A percentile compares a stretch with the other conserved stretches of the same genome.
Conservation (phyloP, 257 asterid species). For the Gentiana dahurica region DNA sequence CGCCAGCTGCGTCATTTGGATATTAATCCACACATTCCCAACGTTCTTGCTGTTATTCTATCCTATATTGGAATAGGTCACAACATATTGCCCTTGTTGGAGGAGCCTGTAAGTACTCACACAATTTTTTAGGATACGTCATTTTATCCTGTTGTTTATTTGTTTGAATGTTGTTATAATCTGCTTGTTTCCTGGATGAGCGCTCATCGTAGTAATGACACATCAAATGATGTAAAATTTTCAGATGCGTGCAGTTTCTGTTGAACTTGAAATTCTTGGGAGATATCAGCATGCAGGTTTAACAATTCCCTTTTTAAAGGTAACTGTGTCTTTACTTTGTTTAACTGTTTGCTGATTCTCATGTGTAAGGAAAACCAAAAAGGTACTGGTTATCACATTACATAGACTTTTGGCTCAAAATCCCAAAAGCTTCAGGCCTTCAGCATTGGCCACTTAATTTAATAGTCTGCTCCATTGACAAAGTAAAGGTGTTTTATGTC, state of each 20-base stretch:
- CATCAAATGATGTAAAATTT: constrained; percentile 3
- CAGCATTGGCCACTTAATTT: not conserved
- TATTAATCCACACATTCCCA: constrained; percentile 85
- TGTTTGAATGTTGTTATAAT: not conserved
- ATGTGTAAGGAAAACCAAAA: too few species aligned
- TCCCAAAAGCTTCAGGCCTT: not conserved
- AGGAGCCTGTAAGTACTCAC: constrained; percentile 72
- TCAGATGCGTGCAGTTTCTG: constrained; percentile 84
- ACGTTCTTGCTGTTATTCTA: constrained; percentile 88
- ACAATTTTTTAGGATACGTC: not conserved
- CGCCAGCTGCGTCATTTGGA: constrained; percentile 87
- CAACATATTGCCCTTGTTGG: constrained; percentile 82
- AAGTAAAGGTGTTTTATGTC: too few species aligned
- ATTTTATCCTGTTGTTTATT: constrained; percentile 5
- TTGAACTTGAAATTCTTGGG: constrained; percentile 94
- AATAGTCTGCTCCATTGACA: too few species aligned
- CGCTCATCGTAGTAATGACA: constrained; percentile 4
- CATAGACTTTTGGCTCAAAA: too few species aligned
- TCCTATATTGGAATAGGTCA: constrained; percentile 82
- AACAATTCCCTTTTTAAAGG: constrained; percentile 90
- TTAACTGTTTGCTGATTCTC: too few species aligned
- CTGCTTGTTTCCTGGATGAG: constrained; percentile 3
- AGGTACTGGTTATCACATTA: too few species aligned
- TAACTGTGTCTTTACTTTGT: constrained; percentile 9
- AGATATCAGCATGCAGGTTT: constrained; percentile 83